phyloP scores from a whole-genome alignment of 2,329 filamentous ascomycete genomes.

The Colletotrichum sansevieriae region DNA sequence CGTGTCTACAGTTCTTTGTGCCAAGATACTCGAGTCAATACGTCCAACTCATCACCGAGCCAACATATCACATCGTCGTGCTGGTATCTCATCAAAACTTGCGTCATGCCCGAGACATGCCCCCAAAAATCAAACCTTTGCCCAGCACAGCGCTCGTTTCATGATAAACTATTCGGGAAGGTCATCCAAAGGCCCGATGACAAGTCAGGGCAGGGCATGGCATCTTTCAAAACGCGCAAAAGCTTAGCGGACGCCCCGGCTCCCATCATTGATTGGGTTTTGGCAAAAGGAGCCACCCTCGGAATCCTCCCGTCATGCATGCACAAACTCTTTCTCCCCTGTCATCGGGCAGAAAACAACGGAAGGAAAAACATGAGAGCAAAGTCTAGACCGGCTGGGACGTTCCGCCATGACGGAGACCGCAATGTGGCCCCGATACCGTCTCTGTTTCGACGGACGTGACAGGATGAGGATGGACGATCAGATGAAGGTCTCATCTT shows the following conservation, averaged over 20 bases:
- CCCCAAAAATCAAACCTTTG: not conserved
- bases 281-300: not conserved
- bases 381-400: slow-evolving; percentile 8
- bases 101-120: not conserved
- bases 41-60: not conserved
- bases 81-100: not conserved
- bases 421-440: slow-evolving; percentile 26
- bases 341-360: not conserved
- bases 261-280: not conserved
- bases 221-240: not conserved
- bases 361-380: slow-evolving; percentile 12
- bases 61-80: not conserved
- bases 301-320: too few relatives aligned
- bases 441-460: slow-evolving; percentile 25
- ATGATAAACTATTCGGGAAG: not conserved
- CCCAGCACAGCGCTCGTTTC: slow-evolving; percentile 3
- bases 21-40: not conserved
- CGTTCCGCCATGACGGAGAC: slow-evolving; percentile 6
- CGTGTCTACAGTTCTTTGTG: too few relatives aligned
- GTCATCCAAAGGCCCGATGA: not conserved
- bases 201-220: not conserved
- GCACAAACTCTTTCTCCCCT: too few relatives aligned
- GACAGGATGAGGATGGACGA: slow-evolving; percentile 7
- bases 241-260: slow-evolving; percentile 1
- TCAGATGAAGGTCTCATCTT: slow-evolving; percentile 28